Evolutionary conservation across 352 stramenopile genomes (phyloP).

Genomic region (Globisporangium okanoganense): DNA sequence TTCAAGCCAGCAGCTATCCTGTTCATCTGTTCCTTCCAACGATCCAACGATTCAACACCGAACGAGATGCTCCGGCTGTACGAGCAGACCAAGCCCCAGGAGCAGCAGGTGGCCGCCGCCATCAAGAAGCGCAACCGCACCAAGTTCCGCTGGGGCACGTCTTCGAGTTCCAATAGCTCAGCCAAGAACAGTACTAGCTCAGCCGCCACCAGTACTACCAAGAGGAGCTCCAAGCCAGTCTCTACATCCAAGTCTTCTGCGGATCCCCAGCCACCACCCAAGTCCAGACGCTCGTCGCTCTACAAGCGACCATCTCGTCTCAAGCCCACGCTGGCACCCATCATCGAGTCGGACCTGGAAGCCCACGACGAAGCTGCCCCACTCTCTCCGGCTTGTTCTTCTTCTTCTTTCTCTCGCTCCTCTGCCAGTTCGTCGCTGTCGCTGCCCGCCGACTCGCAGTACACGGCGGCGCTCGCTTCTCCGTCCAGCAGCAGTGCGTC

Average conservation of each 20-base stretch:
- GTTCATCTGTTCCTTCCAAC: not conserved
- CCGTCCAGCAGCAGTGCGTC: not conserved
- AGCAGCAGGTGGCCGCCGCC: slow-evolving; percentile 10
- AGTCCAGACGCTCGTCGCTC: not conserved
- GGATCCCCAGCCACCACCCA: not conserved
- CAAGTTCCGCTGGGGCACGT: slow-evolving; percentile 13
- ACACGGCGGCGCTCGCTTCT: not conserved
- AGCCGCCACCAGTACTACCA: not conserved
- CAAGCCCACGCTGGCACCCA: slow-evolving; percentile 3
- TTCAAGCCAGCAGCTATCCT: not conserved
- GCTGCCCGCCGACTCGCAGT: not conserved
- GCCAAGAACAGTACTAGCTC: not conserved
- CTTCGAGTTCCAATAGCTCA: not conserved
- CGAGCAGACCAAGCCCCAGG: slow-evolving; percentile 16
- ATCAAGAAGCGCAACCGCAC: slow-evolving; percentile 16
- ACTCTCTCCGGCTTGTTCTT: slow-evolving; percentile 8
- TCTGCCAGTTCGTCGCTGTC: not conserved
- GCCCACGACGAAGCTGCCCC: slow-evolving; percentile 4
- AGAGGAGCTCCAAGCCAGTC: not conserved
- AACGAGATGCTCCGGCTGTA: slow-evolving; percentile 10
- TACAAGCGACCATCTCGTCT: not conserved
- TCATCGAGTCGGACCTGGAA: slow-evolving; percentile 16
- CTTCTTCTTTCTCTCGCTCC: not conserved
- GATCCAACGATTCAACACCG: not conserved
- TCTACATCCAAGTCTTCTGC: not conserved